Evolutionary conservation across 768 basidiomycete species (phyloP), one percentile per base, ranked within the genome.

Genomic region (Macrolepiota albuminosa): DNA sequence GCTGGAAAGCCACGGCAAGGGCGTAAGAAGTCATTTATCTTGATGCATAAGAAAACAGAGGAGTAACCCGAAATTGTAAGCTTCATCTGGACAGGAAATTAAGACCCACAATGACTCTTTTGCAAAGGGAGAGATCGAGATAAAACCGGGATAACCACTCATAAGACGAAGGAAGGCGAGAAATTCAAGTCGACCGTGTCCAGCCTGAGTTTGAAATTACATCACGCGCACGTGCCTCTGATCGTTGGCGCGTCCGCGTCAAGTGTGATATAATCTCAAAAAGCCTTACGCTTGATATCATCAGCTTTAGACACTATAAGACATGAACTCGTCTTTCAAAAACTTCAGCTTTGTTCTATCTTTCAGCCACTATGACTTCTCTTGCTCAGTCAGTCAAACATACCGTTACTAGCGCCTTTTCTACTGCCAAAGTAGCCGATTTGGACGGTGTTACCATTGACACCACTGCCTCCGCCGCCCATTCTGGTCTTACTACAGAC

Each of bases 401-500:
- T 21, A 45, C 42, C 31, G 31, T 55, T 16, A 45, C 31, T 10
- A 56, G 34, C 18, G 39, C 29, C 6, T 46, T 45, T 21, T 46
- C 54, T 8, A 55, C 29, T 3, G 54, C 31, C 3, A 55, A 55
- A 55, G 26, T 45, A 5, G 54, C 54, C 31, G 43, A 43, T 4
- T 55, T 45, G 54, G 36, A 55, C n/a, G 21, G 45, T 16, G 21
- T 46, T 37, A 45, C 45, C 43, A 47, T 56, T 14, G 55, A 56
- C 9, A 24, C 55, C 9, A 21, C 71, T 24, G 59, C 67, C 6
- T 34, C 54, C 24, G 59, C 67, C 5, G 34, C 54, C 34, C 62
- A 16, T 45, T 60, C 18, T 71, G 57, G 47, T 21, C 59, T 87
- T 61, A 89, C 86, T 0, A 88, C 84, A 11, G 86, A 88, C 64